These are phyloP conservation scores for Parathielavia hyrcaniae DNA, from an alignment of 495 filamentous ascomycete species.

Conservation along the genomic window DNA sequence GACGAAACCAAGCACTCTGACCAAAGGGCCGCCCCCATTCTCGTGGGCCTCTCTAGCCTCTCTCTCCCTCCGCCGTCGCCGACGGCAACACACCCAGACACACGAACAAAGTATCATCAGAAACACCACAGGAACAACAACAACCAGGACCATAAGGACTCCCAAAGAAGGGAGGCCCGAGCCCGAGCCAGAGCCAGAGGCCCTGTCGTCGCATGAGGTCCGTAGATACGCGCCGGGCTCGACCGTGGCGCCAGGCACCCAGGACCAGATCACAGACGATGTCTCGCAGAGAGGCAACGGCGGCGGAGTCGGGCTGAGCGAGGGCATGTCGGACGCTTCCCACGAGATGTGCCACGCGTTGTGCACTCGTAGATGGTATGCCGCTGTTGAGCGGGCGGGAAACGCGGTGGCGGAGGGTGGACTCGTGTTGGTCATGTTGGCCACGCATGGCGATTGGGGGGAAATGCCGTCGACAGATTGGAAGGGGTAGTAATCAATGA, in stretches of 20 bases:
- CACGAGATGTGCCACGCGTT: conserved; percentile 1
- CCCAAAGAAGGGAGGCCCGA: background rate
- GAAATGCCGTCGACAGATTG: background rate
- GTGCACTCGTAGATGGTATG: background rate
- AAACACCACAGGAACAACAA: background rate
- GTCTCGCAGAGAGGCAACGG: background rate
- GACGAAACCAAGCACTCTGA: background rate
- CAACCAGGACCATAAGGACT: background rate
- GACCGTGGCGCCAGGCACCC: background rate
- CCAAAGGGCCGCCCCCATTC: background rate
- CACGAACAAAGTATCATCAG: background rate
- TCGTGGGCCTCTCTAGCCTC: background rate
- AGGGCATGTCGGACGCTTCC: background rate
- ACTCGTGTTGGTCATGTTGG: too few species aligned
- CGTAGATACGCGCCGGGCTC: background rate
- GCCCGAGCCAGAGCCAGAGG: background rate
- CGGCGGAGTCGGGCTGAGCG: too few species aligned
- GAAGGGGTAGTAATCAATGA: background rate
- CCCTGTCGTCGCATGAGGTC: background rate
- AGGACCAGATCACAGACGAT: background rate
- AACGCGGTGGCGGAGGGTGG: background rate
- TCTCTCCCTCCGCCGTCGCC: background rate
- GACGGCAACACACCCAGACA: background rate
- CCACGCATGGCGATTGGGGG: background rate
- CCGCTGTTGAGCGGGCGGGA: background rate